Base-by-base conservation (phyloP, 139 green algal species). In the Choricystis sp. region DNA sequence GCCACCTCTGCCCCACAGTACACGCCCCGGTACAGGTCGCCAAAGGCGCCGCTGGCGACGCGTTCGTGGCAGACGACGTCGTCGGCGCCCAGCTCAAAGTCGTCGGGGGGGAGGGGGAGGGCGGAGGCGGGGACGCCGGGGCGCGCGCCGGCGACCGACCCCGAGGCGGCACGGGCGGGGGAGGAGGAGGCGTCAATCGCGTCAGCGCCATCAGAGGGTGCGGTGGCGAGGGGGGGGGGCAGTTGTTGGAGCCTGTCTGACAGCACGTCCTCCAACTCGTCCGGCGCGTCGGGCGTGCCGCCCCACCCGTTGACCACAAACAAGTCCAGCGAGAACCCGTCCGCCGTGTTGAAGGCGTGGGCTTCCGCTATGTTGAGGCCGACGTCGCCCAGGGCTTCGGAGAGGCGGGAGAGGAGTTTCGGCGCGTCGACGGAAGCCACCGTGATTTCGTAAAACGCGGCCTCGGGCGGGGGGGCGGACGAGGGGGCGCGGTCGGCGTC, bases 1-100 rank as follows among this genome's bases (percentile, higher is more conserved):
- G 92, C 92, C 62, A 99, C 93, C 30, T 97, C 93, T 71, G 98
- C 89, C 4, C 93, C 91, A 70, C 89, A 97, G 80, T 98, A 99
- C 25, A 62, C 78, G 29, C 92, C 92, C 25, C 78, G 79, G 76
- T 92, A 98, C 68, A 98, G 71, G 61, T 96, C 91, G 40, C 89
- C 90, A 76, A 98, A 98, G 2, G 89, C 87, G 23, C 91, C 91
- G 19, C 62, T 76, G 1, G 88, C 82, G 28, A 98, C 83, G 66
- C 95, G 95, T 25, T 86, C 77, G 48, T 88, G 78, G 31, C 97
- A 94, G 20, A 83, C 71, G 52, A 94, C 89, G 29, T 84, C 79
- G 24, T 61, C 61, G 9, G 76, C 77, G 57, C 97, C 86, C 57
- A 98, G 86, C 79, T 98, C 92, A 91, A 89, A 98, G 74, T 98